Percentiles rank a stretch among this genome's conserved stretches.
phyloP scores from a whole-genome alignment of 2,329 filamentous ascomycete genomes.

The Cladophialophora yegresii region DNA sequence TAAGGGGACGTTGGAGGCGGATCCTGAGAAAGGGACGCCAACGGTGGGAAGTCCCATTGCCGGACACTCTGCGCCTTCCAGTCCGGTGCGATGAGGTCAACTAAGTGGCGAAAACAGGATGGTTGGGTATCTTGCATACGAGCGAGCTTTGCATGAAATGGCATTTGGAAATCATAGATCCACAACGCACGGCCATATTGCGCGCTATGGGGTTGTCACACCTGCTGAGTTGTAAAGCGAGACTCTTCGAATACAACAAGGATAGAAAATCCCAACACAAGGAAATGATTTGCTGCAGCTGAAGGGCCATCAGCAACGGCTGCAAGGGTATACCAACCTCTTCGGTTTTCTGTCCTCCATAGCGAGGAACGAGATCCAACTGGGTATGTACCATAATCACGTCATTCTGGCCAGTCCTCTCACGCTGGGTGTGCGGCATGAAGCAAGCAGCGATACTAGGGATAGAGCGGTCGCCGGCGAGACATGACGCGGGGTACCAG shows the following conservation, averaged over 20 bases:
- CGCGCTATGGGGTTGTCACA: neutral
- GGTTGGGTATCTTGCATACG: neutral
- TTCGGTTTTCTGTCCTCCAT: neutral
- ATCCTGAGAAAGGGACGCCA: slow-evolving; percentile 16
- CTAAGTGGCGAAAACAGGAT: neutral
- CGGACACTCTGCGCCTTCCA: neutral
- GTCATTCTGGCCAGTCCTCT: neutral
- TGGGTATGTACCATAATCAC: neutral
- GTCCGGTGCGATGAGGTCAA: neutral
- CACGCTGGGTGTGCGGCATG: too few species aligned
- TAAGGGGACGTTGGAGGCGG: slow-evolving; percentile 6
- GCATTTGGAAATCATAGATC: neutral
- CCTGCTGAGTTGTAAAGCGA: neutral
- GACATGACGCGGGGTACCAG: too few species aligned
- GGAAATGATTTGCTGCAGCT: neutral
- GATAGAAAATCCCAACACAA: neutral
- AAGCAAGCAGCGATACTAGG: neutral
- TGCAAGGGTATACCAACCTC: neutral
- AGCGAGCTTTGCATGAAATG: neutral
- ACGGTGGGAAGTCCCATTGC: neutral
- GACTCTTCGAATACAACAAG: neutral
- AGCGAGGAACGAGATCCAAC: neutral
- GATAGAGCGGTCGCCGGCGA: neutral
- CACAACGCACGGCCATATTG: neutral
- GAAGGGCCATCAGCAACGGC: neutral